Conservation (phyloP, 2,329 filamentous ascomycete genomes). For the Ascosphaera aggregata region DNA sequence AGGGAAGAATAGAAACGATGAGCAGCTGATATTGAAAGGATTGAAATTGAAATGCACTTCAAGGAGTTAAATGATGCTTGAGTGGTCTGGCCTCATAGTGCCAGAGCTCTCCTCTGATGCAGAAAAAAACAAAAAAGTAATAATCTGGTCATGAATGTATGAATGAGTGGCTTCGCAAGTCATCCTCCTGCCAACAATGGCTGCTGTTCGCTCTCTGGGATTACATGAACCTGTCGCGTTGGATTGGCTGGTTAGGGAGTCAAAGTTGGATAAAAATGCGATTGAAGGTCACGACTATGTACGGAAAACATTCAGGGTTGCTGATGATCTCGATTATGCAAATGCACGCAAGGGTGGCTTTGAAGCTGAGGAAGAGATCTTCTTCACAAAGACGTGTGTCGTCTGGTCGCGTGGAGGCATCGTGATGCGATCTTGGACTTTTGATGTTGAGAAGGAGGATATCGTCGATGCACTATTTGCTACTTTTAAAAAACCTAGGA, state of each 20-base stretch:
- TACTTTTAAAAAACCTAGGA: conserved; percentile 32
- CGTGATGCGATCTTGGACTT: conserved; percentile 65
- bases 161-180: too few species aligned
- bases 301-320: conserved; percentile 43
- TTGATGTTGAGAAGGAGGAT: conserved; percentile 66
- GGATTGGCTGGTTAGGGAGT: conserved; percentile 60
- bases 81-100: too few species aligned
- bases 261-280: conserved; percentile 46
- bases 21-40: too few species aligned
- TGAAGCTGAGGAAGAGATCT: conserved; percentile 49
- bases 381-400: conserved; percentile 51
- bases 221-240: conserved; percentile 72
- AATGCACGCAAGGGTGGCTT: conserved; percentile 7
- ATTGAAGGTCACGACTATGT: conserved; percentile 37
- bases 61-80: too few species aligned
- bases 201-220: conserved; percentile 71
- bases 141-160: too few species aligned
- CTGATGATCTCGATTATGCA: conserved; percentile 15
- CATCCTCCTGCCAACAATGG: conserved; percentile 37
- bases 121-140: too few species aligned
- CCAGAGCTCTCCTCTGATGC: too few species aligned
- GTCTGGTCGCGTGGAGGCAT: conserved; percentile 76
- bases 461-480: conserved; percentile 74
- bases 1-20: too few species aligned
- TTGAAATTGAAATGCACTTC: too few species aligned